Conservation (phyloP, 352 stramenopile genomes). For the Aphanomyces invadans region DNA sequence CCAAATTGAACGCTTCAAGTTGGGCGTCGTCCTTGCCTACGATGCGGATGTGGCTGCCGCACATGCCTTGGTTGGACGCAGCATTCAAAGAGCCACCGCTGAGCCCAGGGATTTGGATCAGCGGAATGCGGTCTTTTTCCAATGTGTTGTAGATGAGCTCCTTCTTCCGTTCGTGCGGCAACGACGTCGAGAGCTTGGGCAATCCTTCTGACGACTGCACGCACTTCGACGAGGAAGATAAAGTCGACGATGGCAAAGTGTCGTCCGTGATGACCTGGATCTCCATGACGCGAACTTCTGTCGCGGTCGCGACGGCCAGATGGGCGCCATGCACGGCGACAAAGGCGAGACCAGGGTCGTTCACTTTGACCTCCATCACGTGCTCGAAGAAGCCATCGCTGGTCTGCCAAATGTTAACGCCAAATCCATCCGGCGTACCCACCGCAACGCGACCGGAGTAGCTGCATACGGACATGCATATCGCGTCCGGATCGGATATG, state of each 20-base stretch:
- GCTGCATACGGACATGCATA: conserved; percentile 74
- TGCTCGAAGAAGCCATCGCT: conserved; percentile 82
- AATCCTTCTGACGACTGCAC: neutral
- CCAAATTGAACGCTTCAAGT: conserved; percentile 64
- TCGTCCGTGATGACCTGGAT: conserved; percentile 29
- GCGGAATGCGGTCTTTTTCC: conserved; percentile 31
- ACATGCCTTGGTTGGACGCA: neutral
- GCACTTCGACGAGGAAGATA: neutral
- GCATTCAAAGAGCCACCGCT: neutral
- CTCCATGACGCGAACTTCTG: conserved; percentile 76
- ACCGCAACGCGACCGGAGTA: conserved; percentile 73
- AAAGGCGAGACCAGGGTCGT: conserved; percentile 66
- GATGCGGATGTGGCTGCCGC: conserved; percentile 27
- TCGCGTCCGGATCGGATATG: conserved; percentile 42
- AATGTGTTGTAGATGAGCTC: conserved; percentile 52
- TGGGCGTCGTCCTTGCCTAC: conserved; percentile 61
- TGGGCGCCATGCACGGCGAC: conserved; percentile 77
- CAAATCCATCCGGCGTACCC: conserved; percentile 43
- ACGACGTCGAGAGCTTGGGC: neutral
- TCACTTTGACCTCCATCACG: conserved; percentile 78
- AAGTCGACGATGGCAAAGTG: neutral
- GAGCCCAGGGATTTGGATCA: conserved; percentile 6
- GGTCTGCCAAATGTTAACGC: conserved; percentile 82
- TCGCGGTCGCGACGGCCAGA: conserved; percentile 62
- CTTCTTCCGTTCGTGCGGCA: conserved; percentile 34